phyloP scores from a whole-genome alignment of 345 rosid genomes.

The Populus euphratica region DNA sequence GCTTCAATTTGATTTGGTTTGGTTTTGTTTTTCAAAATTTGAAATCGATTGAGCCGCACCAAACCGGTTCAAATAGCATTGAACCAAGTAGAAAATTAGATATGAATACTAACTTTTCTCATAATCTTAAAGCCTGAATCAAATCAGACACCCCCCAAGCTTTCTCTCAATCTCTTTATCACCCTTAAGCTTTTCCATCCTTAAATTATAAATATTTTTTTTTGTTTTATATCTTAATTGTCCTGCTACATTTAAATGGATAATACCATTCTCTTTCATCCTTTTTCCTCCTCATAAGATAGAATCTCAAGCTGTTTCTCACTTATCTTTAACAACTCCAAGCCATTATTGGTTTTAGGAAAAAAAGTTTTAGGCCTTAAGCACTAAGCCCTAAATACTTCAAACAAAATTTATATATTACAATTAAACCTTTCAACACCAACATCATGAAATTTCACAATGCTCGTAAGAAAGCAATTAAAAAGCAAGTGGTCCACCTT shows the following conservation, averaged over 20 bases:
- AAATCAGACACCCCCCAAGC: too few relatives aligned
- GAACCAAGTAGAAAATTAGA: too few relatives aligned
- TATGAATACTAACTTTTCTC: too few relatives aligned
- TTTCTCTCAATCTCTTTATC: too few relatives aligned
- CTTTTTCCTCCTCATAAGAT: constrained; percentile 38
- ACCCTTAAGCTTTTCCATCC: background rate
- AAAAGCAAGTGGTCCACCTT: constrained; percentile 60
- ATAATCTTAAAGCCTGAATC: too few relatives aligned
- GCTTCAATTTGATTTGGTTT: too few relatives aligned
- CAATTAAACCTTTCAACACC: constrained; percentile 59
- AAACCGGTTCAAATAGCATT: too few relatives aligned
- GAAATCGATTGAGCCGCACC: accelerated
- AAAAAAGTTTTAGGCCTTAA: constrained; percentile 82
- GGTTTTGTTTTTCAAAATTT: too few relatives aligned
- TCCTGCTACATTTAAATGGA: constrained; percentile 55
- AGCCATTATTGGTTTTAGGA: constrained; percentile 52
- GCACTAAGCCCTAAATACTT: constrained; percentile 77
- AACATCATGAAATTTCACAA: constrained; percentile 50
- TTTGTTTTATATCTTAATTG: constrained; percentile 55
- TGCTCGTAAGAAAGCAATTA: constrained; percentile 58
- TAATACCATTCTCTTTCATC: constrained; percentile 60
- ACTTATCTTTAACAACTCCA: constrained; percentile 59
- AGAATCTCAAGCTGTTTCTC: constrained; percentile 52
- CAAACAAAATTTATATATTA: constrained; percentile 65
- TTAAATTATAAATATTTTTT: constrained; percentile 42